These are phyloP conservation scores for Lanmaoa rubissima DNA, from an alignment of 768 basidiomycete genomes.

Conservation along the genomic window DNA sequence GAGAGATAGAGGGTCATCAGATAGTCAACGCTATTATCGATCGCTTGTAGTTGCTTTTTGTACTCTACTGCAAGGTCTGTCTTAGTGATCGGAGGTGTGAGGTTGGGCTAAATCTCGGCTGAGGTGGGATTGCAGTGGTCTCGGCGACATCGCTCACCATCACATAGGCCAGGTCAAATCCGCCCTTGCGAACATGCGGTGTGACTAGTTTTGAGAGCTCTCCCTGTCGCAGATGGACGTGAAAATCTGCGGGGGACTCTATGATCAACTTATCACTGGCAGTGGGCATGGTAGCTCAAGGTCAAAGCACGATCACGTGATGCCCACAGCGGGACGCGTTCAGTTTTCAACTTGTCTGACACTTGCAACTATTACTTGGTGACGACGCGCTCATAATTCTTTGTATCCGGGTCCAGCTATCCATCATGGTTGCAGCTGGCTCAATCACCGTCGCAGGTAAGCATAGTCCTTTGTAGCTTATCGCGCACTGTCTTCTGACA, in stretches of 20 bases:
- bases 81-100: slow-evolving; percentile 82
- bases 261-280: slow-evolving; percentile 20
- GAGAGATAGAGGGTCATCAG: slow-evolving; percentile 98
- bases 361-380: not conserved
- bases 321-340: slow-evolving; percentile 21
- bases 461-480: slow-evolving; percentile 9
- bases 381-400: not conserved
- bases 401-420: slow-evolving; percentile 2
- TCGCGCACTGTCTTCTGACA: slow-evolving; percentile 8
- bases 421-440: slow-evolving; percentile 75
- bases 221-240: slow-evolving; percentile 95
- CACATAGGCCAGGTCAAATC: slow-evolving; percentile 90
- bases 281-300: slow-evolving; percentile 25
- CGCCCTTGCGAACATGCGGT: slow-evolving; percentile 87
- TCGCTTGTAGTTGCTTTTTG: slow-evolving; percentile 65
- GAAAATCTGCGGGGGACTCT: slow-evolving; percentile 82
- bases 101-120: slow-evolving; percentile 69
- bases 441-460: slow-evolving; percentile 85
- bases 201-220: slow-evolving; percentile 77
- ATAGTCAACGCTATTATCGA: slow-evolving; percentile 80
- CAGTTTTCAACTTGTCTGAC: slow-evolving; percentile 28
- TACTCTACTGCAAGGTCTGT: slow-evolving; percentile 82
- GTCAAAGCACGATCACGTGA: slow-evolving; percentile 32
- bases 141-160: slow-evolving; percentile 61
- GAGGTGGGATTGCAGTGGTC: slow-evolving; percentile 9